phyloP scores from a whole-genome alignment of 1,284 basidiomycete genomes.

The Cerrena zonata region DNA sequence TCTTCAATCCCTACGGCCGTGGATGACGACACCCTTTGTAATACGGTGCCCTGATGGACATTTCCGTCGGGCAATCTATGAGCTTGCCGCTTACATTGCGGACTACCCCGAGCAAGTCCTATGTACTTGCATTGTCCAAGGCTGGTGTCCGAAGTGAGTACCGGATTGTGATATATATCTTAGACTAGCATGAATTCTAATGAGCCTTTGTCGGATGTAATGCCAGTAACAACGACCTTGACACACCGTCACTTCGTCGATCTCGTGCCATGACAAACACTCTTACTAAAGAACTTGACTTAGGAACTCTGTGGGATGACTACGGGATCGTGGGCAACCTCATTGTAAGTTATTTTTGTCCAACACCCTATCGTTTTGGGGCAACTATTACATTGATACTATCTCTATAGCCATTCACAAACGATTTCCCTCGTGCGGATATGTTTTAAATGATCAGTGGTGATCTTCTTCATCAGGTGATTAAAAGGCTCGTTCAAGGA shows the following conservation, averaged over 20 bases:
- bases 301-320: not conserved
- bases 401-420: conserved; percentile 7
- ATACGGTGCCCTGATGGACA: conserved; percentile 21
- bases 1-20: conserved; percentile 12
- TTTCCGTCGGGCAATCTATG: conserved; percentile 19
- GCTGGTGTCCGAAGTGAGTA: conserved; percentile 27
- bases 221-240: not conserved
- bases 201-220: too few species aligned
- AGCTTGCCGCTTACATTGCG: conserved; percentile 25
- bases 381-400: not conserved
- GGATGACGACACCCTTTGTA: conserved; percentile 19
- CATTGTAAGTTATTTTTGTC: not conserved
- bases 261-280: not conserved
- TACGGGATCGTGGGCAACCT: conserved; percentile 8
- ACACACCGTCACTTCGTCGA: not conserved
- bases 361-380: not conserved
- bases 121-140: conserved; percentile 20
- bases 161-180: too few species aligned
- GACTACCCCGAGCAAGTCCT: conserved; percentile 28
- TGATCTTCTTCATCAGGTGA: conserved; percentile 11
- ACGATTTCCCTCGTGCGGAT: conserved; percentile 9
- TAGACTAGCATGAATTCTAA: too few species aligned
- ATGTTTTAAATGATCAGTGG: conserved; percentile 9
- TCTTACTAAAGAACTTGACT: not conserved
- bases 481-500: conserved; percentile 20